Evolutionary conservation across 495 filamentous ascomycete genomes (phyloP), one percentile per base, ranked within the genome.

Genomic region (Mytilinidion resinicola): DNA sequence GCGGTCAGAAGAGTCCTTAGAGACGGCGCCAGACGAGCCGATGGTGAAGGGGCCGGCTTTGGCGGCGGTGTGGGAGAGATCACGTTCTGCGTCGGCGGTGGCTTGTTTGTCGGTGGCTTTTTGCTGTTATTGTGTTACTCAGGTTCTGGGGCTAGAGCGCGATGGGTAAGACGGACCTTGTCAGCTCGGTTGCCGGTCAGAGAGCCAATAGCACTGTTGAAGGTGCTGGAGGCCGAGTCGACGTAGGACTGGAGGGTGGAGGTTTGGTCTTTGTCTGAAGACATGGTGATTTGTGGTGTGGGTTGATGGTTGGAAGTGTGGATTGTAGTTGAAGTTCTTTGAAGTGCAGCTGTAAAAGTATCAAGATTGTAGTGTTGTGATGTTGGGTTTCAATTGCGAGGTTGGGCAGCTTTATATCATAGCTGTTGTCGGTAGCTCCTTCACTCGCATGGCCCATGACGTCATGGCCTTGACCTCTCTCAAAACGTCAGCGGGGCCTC

Each of bases 221-320:
- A 83, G 41, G 82, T 70, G 55, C 87, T 89, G 44, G 81, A 78
- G 65, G 87, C 87, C n/a, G 78, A 79, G 80, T 95, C 90, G 58
- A 91, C 70, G 77, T 86, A 86, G 51, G 88, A 87, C 78, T 91
- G 80, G 69, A 89, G 76, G 60, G 89, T 92, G 54, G 89, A 95
- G 64, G 76, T 64, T 39, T 38, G 14, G 59, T 61, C 59, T 51
- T 65, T 62, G 54, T 58, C 54, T 35, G 47, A 44, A 55, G 59
- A 59, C 59, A 62, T 55, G 15, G 30, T 30, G 52, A 33, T 44
- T 42, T 42, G 33, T 55, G 17, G 4, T 55, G 15, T 11, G 62
- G 55, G 25, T 55, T 41, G 5, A 17, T 14, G 49, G 51, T 55
- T 15, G 3, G 46, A 30, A 35, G 8, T 51, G 12, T 15, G 20